phyloP scores from a whole-genome alignment of 768 basidiomycete genomes.

The Tricholoma bakamatsutake region DNA sequence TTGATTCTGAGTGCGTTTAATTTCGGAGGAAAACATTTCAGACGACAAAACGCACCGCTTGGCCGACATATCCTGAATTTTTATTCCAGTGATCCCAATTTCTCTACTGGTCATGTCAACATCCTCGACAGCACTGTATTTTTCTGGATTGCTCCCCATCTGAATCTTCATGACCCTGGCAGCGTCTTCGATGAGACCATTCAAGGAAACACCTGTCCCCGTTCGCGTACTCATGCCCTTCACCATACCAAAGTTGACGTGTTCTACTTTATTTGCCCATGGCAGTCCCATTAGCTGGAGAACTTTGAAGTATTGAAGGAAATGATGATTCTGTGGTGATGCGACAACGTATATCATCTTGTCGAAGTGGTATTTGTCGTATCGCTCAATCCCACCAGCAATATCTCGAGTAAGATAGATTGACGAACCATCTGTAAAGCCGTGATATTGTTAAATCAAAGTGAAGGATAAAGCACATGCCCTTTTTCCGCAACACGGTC shows the following conservation, averaged over 20 bases:
- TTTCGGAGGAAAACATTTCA: background rate
- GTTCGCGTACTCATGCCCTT: slow-evolving; percentile 93
- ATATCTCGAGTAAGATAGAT: slow-evolving; percentile 96
- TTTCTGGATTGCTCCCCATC: slow-evolving; percentile 92
- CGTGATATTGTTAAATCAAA: background rate
- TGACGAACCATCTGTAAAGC: slow-evolving; percentile 72
- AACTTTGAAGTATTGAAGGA: slow-evolving; percentile 91
- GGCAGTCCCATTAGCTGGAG: slow-evolving; percentile 85
- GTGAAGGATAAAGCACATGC: slow-evolving; percentile 27
- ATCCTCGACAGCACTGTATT: slow-evolving; percentile 84
- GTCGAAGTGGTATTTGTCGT: slow-evolving; percentile 81
- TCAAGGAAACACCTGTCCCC: slow-evolving; percentile 92
- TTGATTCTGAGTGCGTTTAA: slow-evolving; percentile 57
- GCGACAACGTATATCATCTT: slow-evolving; percentile 94
- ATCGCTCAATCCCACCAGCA: slow-evolving; percentile 87
- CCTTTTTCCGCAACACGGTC: slow-evolving; percentile 84
- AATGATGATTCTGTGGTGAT: slow-evolving; percentile 81
- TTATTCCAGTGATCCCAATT: slow-evolving; percentile 92
- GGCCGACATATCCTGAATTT: slow-evolving; percentile 96
- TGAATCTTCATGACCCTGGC: slow-evolving; percentile 90
- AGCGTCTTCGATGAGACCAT: slow-evolving; percentile 89
- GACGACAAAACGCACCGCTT: slow-evolving; percentile 55
- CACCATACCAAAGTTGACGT: slow-evolving; percentile 90
- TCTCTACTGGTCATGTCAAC: slow-evolving; percentile 74
- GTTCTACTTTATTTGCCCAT: slow-evolving; percentile 79